Evolutionary conservation across 129 eudicot genomes (phyloP).

Genomic region (Lactuca sativa): DNA sequence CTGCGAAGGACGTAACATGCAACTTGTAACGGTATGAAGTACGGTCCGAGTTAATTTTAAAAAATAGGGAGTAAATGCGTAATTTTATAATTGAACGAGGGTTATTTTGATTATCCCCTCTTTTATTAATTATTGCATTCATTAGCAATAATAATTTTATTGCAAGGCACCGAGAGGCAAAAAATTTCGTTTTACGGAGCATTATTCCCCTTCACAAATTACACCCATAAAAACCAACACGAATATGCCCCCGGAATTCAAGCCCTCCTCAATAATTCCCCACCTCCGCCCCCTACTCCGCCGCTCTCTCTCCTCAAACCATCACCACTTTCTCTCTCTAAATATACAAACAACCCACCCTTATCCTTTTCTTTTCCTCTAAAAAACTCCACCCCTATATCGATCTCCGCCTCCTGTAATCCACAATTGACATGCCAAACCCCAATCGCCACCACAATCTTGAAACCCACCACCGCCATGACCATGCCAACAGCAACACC

Average conservation of each 20-base stretch:
- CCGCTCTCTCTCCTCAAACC: conserved; percentile 11
- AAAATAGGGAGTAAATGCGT: too few relatives aligned
- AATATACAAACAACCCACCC: background rate
- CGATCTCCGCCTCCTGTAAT: background rate
- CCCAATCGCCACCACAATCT: conserved; percentile 17
- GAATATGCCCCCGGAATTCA: conserved; percentile 1
- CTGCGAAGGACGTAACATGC: too few relatives aligned
- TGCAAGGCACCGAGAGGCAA: too few relatives aligned
- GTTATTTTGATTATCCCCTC: too few relatives aligned
- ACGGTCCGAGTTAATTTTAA: too few relatives aligned
- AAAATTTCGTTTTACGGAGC: background rate
- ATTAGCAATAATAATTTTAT: too few relatives aligned
- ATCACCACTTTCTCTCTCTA: conserved; percentile 13
- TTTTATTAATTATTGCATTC: too few relatives aligned
- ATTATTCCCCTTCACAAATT: conserved; percentile 4
- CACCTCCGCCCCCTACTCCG: conserved; percentile 11
- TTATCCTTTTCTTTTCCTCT: background rate
- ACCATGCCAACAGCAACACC: conserved; percentile 33
- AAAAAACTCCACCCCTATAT: background rate
- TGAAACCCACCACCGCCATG: conserved; percentile 13
- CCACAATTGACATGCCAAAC: conserved; percentile 25
- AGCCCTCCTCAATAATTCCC: background rate
- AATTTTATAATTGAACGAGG: too few relatives aligned
- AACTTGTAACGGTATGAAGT: too few relatives aligned
- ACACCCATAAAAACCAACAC: background rate